phyloP scores from a whole-genome alignment of 306 rosid species.

The Geum urbanum region DNA sequence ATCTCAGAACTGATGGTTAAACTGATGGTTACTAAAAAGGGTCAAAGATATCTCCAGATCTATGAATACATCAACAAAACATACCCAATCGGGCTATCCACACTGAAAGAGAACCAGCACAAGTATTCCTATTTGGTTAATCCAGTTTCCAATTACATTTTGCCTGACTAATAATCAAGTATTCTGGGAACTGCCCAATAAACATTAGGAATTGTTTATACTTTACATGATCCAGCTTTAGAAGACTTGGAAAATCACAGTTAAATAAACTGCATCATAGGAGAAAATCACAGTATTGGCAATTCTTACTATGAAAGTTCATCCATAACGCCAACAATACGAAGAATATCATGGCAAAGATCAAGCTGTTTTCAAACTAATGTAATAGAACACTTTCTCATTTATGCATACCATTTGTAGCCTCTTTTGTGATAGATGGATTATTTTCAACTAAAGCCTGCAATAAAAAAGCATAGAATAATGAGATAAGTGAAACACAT shows the following conservation, averaged over 20 bases:
- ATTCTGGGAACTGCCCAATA: neutral
- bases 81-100: neutral
- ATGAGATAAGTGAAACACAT: neutral
- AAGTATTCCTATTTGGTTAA: neutral
- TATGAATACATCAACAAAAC: neutral
- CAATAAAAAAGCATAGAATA: constrained; percentile 24
- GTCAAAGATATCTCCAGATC: neutral
- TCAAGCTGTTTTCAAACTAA: neutral
- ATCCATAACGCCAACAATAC: neutral
- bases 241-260: neutral
- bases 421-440: constrained; percentile 47
- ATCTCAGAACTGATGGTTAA: neutral
- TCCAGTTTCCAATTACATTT: neutral
- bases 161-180: too few relatives aligned
- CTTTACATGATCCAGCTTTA: neutral
- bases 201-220: neutral
- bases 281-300: neutral
- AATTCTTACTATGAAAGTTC: neutral
- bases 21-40: neutral
- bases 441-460: constrained; percentile 76
- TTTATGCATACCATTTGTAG: constrained; percentile 43
- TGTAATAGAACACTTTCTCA: neutral
- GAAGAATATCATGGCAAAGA: neutral
- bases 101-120: neutral
- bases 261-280: neutral